Evolutionary conservation across 345 rosid genomes (phyloP).

Genomic region (Syzygium oleosum): DNA sequence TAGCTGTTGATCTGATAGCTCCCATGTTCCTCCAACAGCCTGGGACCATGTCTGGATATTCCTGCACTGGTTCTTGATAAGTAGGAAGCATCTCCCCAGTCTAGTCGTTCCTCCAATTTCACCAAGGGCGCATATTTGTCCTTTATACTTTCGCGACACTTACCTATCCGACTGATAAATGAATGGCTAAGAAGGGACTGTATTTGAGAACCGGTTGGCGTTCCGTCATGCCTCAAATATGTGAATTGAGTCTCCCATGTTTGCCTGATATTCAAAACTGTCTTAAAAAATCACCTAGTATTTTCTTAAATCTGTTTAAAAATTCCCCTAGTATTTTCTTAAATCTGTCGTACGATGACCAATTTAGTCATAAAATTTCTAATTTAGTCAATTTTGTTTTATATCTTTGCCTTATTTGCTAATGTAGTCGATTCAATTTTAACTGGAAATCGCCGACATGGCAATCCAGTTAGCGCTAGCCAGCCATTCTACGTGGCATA

Average conservation of each 20-base stretch:
- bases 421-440: background rate
- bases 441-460: accelerated
- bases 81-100: background rate
- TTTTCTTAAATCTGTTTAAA: background rate
- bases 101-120: background rate
- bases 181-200: background rate
- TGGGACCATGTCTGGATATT: background rate
- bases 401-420: background rate
- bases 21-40: background rate
- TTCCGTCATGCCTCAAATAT: background rate
- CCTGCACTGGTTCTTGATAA: background rate
- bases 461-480: background rate
- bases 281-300: background rate
- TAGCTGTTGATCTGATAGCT: background rate
- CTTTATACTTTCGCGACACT: background rate
- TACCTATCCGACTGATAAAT: background rate
- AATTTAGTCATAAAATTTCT: background rate
- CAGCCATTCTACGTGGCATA: too few relatives aligned
- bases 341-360: background rate
- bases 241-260: background rate
- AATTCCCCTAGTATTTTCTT: background rate
- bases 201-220: background rate
- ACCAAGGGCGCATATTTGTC: background rate
- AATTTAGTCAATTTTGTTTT: background rate
- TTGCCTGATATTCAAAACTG: background rate